Conservation (phyloP, 345 rosid genomes). For the Euphorbia lathyris region DNA sequence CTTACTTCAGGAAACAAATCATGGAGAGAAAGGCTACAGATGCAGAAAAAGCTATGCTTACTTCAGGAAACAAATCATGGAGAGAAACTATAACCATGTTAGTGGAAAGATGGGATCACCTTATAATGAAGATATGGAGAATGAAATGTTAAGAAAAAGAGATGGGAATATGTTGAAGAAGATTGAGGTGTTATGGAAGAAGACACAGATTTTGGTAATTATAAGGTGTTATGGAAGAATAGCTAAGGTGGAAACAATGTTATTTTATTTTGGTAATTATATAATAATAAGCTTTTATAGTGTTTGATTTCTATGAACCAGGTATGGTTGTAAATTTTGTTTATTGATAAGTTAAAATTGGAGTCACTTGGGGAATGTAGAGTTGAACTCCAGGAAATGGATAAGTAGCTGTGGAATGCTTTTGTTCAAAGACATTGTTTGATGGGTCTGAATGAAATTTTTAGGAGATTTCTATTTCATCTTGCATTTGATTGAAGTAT, state of each 20-base stretch:
- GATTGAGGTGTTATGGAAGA: constrained; percentile 84
- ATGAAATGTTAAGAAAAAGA: constrained; percentile 66
- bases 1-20: too few relatives aligned
- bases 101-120: constrained; percentile 50
- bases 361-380: neutral
- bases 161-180: constrained; percentile 84
- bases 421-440: too few relatives aligned
- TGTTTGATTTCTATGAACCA: neutral
- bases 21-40: constrained; percentile 99
- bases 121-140: constrained; percentile 61
- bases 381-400: neutral
- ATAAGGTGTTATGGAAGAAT: too few relatives aligned
- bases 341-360: neutral
- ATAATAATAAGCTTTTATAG: neutral
- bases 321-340: neutral
- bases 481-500: neutral
- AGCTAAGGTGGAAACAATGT: neutral
- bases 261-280: neutral
- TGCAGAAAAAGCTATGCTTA: constrained; percentile 79
- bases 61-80: constrained; percentile 55
- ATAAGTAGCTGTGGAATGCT: neutral
- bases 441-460: too few relatives aligned
- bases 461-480: too few relatives aligned
- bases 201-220: constrained; percentile 67
- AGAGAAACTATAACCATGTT: constrained; percentile 49